These are phyloP conservation scores for Fusarium guadeloupense DNA, from an alignment of 2,329 filamentous ascomycete genomes.

Conservation along the genomic window DNA sequence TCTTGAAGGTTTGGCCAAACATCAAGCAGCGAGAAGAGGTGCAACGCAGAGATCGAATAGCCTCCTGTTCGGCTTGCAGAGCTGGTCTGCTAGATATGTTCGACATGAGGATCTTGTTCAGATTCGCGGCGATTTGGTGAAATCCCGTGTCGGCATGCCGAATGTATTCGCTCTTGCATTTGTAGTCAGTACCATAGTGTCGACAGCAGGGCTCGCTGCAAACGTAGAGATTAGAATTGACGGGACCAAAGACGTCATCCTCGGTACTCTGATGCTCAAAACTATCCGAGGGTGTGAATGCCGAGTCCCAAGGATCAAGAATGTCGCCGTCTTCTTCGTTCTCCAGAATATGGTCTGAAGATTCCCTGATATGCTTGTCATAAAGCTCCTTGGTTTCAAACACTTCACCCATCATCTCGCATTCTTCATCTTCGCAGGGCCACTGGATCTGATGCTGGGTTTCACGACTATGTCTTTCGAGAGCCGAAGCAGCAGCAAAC, in stretches of 20 bases:
- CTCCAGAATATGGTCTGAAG: not conserved
- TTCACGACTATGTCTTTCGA: conserved; percentile 25
- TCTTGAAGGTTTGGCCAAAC: conserved; percentile 18
- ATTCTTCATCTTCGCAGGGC: conserved; percentile 11
- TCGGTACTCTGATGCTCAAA: not conserved
- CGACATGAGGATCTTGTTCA: conserved; percentile 10
- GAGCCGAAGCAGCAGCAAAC: conserved; percentile 37
- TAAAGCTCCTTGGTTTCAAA: conserved; percentile 15
- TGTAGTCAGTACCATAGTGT: conserved; percentile 25
- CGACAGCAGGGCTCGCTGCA: conserved; percentile 35
- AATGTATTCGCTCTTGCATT: conserved; percentile 21
- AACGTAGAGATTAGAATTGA: not conserved
- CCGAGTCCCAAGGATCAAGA: not conserved
- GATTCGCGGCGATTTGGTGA: conserved; percentile 21
- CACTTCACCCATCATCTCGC: not conserved
- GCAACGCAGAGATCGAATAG: conserved; percentile 29
- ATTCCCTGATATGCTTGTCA: conserved; percentile 5
- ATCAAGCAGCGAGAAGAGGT: conserved; percentile 11
- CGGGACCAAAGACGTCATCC: not conserved
- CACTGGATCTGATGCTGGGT: conserved; percentile 25
- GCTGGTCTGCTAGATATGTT: not conserved
- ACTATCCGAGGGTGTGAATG: not conserved
- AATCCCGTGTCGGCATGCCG: conserved; percentile 19
- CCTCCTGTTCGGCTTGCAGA: conserved; percentile 29
- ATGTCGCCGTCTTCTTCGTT: not conserved